These are phyloP conservation scores for Xylariaceae sp. DNA, from an alignment of 2,329 filamentous ascomycete genomes.

Conservation along the genomic window DNA sequence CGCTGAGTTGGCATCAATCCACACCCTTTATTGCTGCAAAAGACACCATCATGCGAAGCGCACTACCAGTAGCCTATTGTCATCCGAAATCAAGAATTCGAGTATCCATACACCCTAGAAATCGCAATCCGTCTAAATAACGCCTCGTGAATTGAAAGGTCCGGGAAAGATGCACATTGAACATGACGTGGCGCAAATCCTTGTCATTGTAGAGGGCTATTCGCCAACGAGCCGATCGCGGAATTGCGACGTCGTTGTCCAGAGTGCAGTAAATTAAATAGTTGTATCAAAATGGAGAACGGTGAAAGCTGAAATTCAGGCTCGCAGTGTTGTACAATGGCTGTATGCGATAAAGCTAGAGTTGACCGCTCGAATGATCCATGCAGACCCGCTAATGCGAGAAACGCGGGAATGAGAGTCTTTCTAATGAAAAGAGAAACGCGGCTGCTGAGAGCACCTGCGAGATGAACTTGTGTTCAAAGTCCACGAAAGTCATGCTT, in stretches of 20 bases:
- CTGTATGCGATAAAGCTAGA: constrained; percentile 23
- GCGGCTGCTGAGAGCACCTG: not conserved
- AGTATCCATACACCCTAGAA: constrained; percentile 11
- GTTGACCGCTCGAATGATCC: constrained; percentile 16
- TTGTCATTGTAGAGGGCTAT: no score
- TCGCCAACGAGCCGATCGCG: constrained; percentile 27
- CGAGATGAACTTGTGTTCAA: constrained; percentile 6
- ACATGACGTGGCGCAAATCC: not conserved
- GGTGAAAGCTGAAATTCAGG: constrained; percentile 29
- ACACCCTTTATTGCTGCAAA: not conserved
- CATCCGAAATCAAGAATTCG: not conserved
- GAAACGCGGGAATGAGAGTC: constrained; percentile 13
- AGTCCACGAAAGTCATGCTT: constrained; percentile 14
- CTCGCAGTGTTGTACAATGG: constrained; percentile 42
- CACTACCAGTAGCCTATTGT: not conserved
- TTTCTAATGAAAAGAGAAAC: constrained; percentile 6
- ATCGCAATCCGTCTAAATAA: constrained; percentile 31
- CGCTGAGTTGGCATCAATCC: not conserved
- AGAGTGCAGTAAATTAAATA: constrained; percentile 41
- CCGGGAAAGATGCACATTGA: constrained; percentile 4
- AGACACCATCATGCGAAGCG: not conserved
- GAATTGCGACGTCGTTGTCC: constrained; percentile 5
- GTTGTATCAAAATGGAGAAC: constrained; percentile 36
- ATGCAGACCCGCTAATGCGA: not conserved
- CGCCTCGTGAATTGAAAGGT: constrained; percentile 31